These are phyloP conservation scores for Fonsecaea nubica DNA, from an alignment of 2,329 filamentous ascomycete genomes.

Conservation along the genomic window DNA sequence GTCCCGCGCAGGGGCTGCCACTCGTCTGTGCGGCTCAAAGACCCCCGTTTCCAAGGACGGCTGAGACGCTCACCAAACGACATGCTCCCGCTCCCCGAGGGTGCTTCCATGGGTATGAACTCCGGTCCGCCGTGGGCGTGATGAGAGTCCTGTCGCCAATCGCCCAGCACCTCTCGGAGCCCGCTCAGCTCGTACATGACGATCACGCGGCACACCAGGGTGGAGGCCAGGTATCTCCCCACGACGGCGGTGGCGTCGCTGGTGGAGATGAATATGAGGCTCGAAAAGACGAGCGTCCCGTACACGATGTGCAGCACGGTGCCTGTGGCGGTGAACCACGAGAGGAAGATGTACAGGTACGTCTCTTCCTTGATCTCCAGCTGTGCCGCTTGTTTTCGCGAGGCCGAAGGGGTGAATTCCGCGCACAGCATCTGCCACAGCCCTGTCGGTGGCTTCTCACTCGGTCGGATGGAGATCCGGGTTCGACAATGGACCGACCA, in stretches of 20 bases:
- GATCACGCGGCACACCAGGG: background rate
- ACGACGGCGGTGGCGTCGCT: background rate
- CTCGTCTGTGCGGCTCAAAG: background rate
- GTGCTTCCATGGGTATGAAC: background rate
- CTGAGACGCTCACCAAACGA: background rate
- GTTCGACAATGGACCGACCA: background rate
- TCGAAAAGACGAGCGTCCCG: conserved; percentile 1
- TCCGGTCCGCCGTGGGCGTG: background rate
- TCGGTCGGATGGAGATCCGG: background rate
- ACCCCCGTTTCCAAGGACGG: background rate
- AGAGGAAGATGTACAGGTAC: background rate
- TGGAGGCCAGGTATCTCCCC: background rate
- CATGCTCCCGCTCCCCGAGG: background rate
- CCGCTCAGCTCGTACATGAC: background rate
- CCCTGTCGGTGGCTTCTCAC: background rate
- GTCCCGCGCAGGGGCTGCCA: background rate
- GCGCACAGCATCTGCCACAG: background rate
- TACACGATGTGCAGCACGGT: conserved; percentile 1
- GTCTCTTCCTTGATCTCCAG: conserved; percentile 3
- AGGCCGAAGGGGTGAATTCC: background rate
- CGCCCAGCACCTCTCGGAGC: background rate
- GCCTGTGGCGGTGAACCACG: background rate
- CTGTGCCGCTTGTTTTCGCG: background rate
- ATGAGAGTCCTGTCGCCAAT: background rate
- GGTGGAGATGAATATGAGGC: conserved; percentile 1